Percentiles rank a stretch among this genome's conserved stretches.
Conservation (phyloP, 331 rosid species). For the Arachis monticola region DNA sequence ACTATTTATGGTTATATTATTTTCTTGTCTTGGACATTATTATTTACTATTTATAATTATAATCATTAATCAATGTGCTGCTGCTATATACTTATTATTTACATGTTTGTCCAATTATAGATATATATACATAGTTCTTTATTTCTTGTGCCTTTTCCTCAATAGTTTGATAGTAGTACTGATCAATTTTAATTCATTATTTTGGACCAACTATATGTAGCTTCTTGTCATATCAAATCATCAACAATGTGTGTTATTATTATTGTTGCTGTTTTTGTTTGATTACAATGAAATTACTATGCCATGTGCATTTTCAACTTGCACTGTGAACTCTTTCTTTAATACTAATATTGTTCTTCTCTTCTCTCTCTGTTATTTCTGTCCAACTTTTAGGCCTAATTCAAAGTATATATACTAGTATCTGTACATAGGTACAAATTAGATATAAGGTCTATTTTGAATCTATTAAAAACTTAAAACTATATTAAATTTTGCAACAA, state of each 20-base stretch:
- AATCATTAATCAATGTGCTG: neutral
- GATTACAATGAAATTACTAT: neutral
- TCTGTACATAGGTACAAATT: no score
- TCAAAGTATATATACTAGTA: no score
- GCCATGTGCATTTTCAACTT: neutral
- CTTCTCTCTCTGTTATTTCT: no score
- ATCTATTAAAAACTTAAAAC: no score
- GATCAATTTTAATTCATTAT: neutral
- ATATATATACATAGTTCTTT: neutral
- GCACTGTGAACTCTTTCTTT: constrained; percentile 1
- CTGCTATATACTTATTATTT: neutral
- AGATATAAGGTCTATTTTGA: no score
- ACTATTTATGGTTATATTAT: neutral
- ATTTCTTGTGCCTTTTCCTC: no score
- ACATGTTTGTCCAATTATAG: neutral
- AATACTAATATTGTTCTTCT: no score
- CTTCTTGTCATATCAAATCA: neutral
- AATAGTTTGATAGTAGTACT: no score
- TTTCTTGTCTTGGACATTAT: neutral
- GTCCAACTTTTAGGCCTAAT: no score
- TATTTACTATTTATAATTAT: neutral
- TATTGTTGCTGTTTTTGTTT: neutral
- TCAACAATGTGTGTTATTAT: neutral
- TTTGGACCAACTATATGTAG: neutral
- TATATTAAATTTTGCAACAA: no score